phyloP scores from a whole-genome alignment of 805 yeast genomes.

The Ogataea kodamae region DNA sequence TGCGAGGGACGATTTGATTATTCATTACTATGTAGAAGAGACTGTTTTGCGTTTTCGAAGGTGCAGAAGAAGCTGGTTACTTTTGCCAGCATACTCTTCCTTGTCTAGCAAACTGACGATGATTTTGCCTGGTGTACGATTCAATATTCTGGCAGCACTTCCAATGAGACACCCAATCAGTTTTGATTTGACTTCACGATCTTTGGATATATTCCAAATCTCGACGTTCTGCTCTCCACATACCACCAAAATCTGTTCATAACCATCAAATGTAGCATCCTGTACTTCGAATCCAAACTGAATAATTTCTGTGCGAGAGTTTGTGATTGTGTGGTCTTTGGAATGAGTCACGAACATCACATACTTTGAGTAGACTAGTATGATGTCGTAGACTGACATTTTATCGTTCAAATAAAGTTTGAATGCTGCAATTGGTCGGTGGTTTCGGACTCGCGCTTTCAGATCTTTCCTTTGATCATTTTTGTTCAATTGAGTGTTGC shows the following conservation, averaged over 20 bases:
- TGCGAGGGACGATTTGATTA: no score
- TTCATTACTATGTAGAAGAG: no score
- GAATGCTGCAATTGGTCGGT: conserved; percentile 29
- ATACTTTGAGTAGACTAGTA: conserved; percentile 29
- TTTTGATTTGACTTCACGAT: conserved; percentile 20
- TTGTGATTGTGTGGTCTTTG: conserved; percentile 19
- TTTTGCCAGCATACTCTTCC: conserved; percentile 9
- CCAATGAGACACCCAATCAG: conserved; percentile 28
- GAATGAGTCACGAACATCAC: conserved; percentile 27
- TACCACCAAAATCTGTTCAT: conserved; percentile 24
- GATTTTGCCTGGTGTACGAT: conserved; percentile 28
- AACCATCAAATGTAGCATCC: conserved; percentile 28
- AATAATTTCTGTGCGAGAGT: conserved; percentile 27
- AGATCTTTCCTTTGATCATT: conserved; percentile 25
- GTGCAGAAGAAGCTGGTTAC: conserved; percentile 19
- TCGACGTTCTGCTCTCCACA: conserved; percentile 27
- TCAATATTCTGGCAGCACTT: conserved; percentile 21
- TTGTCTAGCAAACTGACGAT: conserved; percentile 22
- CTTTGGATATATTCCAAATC: conserved; percentile 25
- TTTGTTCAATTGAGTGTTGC: conserved; percentile 25
- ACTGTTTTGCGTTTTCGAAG: conserved; percentile 14
- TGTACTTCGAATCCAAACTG: conserved; percentile 26
- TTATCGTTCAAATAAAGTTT: conserved; percentile 19
- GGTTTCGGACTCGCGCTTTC: conserved; percentile 24
- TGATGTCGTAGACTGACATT: conserved; percentile 23